These are phyloP conservation scores for Fusarium dimerum DNA, from an alignment of 2,329 filamentous ascomycete genomes.

Conservation along the genomic window DNA sequence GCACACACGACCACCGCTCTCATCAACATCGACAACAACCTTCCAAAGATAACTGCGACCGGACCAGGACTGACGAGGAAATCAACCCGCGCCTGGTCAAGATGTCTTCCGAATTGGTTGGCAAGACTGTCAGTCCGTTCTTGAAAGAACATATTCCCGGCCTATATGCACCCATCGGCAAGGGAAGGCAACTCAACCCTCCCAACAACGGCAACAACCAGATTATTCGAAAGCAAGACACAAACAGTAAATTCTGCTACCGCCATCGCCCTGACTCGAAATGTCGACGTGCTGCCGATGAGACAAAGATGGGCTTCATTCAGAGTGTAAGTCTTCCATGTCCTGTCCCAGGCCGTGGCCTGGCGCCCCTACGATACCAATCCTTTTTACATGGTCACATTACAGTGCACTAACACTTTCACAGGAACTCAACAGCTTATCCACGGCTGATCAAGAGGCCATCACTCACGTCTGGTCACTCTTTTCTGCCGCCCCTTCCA, in stretches of 20 bases:
- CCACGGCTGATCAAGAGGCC: conserved; percentile 85
- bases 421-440: conserved; percentile 79
- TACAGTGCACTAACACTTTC: conserved; percentile 1
- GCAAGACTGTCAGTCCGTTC: conserved; percentile 82
- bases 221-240: conserved; percentile 48
- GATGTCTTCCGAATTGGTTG: conserved; percentile 67
- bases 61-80: conserved; percentile 51
- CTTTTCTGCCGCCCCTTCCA: conserved; percentile 91
- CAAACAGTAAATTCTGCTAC: conserved; percentile 93
- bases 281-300: conserved; percentile 88
- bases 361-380: background rate
- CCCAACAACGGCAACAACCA: conserved; percentile 13
- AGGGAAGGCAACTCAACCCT: conserved; percentile 41
- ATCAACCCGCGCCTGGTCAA: conserved; percentile 52
- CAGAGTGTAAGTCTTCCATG: conserved; percentile 65
- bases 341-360: background rate
- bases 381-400: conserved; percentile 3
- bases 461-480: conserved; percentile 98
- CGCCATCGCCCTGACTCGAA: conserved; percentile 92
- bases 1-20: conserved; percentile 7
- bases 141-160: conserved; percentile 87
- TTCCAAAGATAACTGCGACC: conserved; percentile 50
- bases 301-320: conserved; percentile 92
- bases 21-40: conserved; percentile 26
- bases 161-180: conserved; percentile 80